Base-by-base conservation (phyloP, 345 rosid genomes). In the Salix purpurea region DNA sequence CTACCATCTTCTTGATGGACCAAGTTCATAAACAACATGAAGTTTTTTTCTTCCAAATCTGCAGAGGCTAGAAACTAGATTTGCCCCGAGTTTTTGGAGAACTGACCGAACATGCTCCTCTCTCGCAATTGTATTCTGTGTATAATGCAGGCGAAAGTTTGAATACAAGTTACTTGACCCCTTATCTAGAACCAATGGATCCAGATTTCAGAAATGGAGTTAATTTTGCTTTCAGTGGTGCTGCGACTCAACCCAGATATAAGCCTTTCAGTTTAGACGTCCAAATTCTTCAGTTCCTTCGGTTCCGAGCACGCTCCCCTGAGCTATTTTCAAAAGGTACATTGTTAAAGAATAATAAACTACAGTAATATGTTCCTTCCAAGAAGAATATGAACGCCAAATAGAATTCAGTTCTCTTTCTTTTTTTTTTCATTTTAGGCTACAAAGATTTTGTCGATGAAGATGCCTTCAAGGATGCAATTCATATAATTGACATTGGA, bases 401-500 rank as follows among this genome's bases (percentile, higher is more conserved):
- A 62, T 62, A 62, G 14, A 3, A 5, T 10, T 23, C 24, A 37
- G 2, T 68, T 11, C 5, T 3, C 18, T 3, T 1, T 44, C 0
- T 13, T 4, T 5, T 9, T 7, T 11, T 14, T 28, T 14, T 62
- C 26, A 26, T 28, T 44, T 74, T 10, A 87, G 90, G 90, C 9
- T 75, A 74, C 75, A 67, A 62, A 68, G 73, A 86, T 69, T 85
- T 87, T 79, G 67, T 87, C 0, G 69, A 74, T 16, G 90, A 84
- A 21, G 79, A 80, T 39, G 86, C 81, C 67, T 91, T 85, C 72
- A 52, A 48, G 76, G 79, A 86, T 44, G 96, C 94, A 46, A 85
- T 91, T 13, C 83, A 91, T 81, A 78, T 78, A 70, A 83, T 90
- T 10, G 92, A 91, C 65, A 91, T 90, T 26, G 94, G 96, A 58